These are phyloP conservation scores for Chytriomyces sp. DNA, from an alignment of 192 early-diverging fungal genomes.

Conservation along the genomic window DNA sequence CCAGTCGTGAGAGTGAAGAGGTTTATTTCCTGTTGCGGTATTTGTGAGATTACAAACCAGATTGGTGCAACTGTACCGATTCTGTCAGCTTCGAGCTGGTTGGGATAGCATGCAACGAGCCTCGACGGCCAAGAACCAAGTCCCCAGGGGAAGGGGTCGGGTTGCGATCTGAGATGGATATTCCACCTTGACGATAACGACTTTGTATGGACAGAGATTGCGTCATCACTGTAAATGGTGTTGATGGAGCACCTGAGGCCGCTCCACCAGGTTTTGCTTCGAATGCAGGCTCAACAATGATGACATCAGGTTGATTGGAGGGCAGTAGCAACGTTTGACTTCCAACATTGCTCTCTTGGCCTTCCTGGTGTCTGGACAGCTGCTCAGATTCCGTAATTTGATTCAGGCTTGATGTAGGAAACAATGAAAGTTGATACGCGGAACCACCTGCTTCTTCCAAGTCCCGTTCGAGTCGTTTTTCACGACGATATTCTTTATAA, in stretches of 20 bases:
- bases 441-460: too few relatives aligned
- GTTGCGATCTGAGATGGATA: neutral
- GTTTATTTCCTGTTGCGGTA: conserved; percentile 18
- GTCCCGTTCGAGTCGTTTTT: neutral
- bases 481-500: neutral
- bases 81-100: neutral
- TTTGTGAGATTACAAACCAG: neutral
- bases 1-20: conserved; percentile 28
- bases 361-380: too few relatives aligned
- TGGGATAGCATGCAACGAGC: conserved; percentile 17
- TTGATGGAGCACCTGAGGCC: too few relatives aligned
- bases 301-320: too few relatives aligned
- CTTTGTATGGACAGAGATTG: conserved; percentile 59
- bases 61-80: neutral
- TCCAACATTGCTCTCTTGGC: too few relatives aligned
- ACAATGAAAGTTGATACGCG: too few relatives aligned
- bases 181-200: conserved; percentile 63
- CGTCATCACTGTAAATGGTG: conserved; percentile 77
- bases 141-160: conserved; percentile 4
- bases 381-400: too few relatives aligned
- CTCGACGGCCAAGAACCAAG: conserved; percentile 11
- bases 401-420: too few relatives aligned
- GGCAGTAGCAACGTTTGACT: too few relatives aligned
- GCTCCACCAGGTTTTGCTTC: too few relatives aligned
- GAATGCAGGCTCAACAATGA: too few relatives aligned